Evolutionary conservation across 768 basidiomycete species (phyloP), one percentile per base, ranked within the genome.

Genomic region (Trametes elegans): DNA sequence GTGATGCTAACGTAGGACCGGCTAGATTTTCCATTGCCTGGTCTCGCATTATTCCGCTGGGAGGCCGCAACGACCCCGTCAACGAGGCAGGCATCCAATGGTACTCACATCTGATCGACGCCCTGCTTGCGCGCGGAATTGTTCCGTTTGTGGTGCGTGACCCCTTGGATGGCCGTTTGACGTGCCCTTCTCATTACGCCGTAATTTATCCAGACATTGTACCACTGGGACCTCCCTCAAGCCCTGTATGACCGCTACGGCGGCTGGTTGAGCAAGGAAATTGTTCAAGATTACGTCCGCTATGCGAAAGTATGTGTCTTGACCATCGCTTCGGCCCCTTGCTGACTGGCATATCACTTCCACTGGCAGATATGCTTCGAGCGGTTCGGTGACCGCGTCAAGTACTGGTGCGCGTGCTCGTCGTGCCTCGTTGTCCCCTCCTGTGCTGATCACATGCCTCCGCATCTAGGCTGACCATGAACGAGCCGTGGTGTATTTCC

Each of bases 151-250:
- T 85, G 48, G 85, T 84, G 62, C 38, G 81, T 78, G 35, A 41
- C 35, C 18, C 39, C 39, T 41, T 49, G 18, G 19, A 21, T 18
- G 36, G 36, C 35, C 52, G 2, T 34, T 26, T 44, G n/a, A 10
- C 27, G 34, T 24, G n/a, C 19, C 23, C 31, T 31, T 28, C 41
- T 57, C 16, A 45, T 18, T 53, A 16, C 16, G 26, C 53, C 59
- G 55, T 29, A 26, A 24, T 49, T 49, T 41, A 42, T 57, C 38
- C 59, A 87, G 83, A 88, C 84, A 0, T 69, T 88, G 31, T 86
- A 87, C 64, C 87, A 85, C 67, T 90, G 88, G 89, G 88, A 90
- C 64, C 78, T 90, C 9, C 89, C 89, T 9, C 84, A 87, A 64
- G 82, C 71, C 19, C 78, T 93, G 34, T 81, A 88, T 51, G 83